A percentile compares a stretch with the other conserved stretches of the same genome.
phyloP scores from a whole-genome alignment of 768 basidiomycete genomes.

The Lanmaoa rubissima region DNA sequence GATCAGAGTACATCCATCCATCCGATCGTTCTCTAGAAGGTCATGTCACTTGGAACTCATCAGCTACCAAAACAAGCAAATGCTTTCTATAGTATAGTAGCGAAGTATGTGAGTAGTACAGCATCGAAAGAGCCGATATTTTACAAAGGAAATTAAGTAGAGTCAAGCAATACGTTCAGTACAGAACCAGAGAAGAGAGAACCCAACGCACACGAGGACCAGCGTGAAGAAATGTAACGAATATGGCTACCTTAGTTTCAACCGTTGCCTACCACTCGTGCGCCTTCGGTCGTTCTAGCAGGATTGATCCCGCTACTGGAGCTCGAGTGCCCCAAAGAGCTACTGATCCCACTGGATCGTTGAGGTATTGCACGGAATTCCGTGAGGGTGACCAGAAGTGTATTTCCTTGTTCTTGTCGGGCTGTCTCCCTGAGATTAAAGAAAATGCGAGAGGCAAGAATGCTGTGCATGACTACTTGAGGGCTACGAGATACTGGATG shows the following conservation, averaged over 20 bases:
- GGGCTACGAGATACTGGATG: constrained; percentile 3
- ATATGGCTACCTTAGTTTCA: too few species aligned
- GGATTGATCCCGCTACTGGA: not conserved
- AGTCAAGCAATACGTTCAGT: not conserved
- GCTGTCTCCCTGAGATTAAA: constrained; percentile 23
- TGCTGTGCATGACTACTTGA: constrained; percentile 23
- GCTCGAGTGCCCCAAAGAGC: not conserved
- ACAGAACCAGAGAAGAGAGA: not conserved
- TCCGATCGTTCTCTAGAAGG: too few species aligned
- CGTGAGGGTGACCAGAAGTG: not conserved
- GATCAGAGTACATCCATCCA: too few species aligned
- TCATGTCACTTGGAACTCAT: too few species aligned
- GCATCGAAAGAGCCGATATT: too few species aligned
- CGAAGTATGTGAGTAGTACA: too few species aligned
- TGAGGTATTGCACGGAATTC: constrained; percentile 10
- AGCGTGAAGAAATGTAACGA: not conserved
- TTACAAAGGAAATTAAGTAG: not conserved
- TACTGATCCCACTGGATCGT: not conserved
- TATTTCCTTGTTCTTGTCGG: not conserved
- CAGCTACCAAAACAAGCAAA: too few species aligned
- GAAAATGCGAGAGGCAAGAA: constrained; percentile 26
- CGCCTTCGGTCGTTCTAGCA: not conserved
- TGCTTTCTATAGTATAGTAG: too few species aligned
- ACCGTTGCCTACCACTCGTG: not conserved
- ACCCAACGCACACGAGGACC: not conserved